Percentiles rank a stretch among this genome's conserved stretches.
phyloP scores from a whole-genome alignment of 2,329 filamentous ascomycete species.

The Cladophialophora bantiana region DNA sequence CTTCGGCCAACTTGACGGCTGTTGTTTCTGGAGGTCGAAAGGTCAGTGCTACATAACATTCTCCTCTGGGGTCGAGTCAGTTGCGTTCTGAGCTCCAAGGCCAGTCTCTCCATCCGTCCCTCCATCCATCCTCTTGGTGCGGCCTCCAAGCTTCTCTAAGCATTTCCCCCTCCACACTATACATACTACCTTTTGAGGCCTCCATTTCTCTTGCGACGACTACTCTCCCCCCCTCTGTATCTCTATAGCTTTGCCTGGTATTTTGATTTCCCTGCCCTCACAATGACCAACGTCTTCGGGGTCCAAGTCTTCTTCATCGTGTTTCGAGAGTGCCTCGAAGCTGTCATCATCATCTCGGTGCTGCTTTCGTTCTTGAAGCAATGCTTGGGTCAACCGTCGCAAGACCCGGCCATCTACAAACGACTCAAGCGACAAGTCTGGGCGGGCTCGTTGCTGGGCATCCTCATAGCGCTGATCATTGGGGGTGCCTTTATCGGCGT shows the following conservation, averaged over 20 bases:
- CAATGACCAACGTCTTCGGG: slow-evolving; percentile 74
- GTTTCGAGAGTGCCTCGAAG: slow-evolving; percentile 84
- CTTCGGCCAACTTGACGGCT: not conserved
- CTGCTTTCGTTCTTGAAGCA: slow-evolving; percentile 85
- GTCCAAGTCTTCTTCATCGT: slow-evolving; percentile 89
- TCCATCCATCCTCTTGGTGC: not conserved
- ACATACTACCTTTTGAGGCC: not conserved
- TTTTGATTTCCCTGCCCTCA: slow-evolving; percentile 41
- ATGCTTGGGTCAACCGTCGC: slow-evolving; percentile 68
- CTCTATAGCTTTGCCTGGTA: not conserved
- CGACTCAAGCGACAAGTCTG: slow-evolving; percentile 73
- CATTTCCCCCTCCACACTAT: not conserved
- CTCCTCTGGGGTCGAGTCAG: not conserved
- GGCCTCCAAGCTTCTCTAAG: not conserved
- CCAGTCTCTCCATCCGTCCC: not conserved
- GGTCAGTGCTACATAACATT: not conserved
- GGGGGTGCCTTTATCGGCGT: slow-evolving; percentile 73
- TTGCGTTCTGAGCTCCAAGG: not conserved
- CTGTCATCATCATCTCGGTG: slow-evolving; percentile 84
- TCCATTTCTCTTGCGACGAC: not conserved
- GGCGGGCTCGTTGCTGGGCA: slow-evolving; percentile 69
- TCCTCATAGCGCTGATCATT: slow-evolving; percentile 70
- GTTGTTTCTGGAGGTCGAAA: not conserved
- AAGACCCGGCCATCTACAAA: slow-evolving; percentile 70
- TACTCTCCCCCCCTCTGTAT: not conserved